phyloP scores from a whole-genome alignment of 345 rosid species.

The Syzygium aromaticum region DNA sequence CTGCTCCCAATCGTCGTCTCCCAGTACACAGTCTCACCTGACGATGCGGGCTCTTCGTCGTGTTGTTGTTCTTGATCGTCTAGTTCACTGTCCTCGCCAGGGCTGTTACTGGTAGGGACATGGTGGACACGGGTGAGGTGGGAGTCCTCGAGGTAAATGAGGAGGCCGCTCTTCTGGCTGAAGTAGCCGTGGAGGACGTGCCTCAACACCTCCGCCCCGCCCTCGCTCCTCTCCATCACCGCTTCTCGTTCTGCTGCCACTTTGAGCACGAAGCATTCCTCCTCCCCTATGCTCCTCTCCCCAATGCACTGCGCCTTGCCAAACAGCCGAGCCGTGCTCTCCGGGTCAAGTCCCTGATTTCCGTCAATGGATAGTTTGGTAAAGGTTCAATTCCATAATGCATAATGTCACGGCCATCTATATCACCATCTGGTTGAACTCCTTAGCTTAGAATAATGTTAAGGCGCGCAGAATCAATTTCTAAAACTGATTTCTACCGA shows the following conservation, averaged over 20 bases:
- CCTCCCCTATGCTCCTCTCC: constrained; percentile 72
- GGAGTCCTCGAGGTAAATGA: constrained; percentile 82
- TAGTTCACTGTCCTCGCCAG: background rate
- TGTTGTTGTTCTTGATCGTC: background rate
- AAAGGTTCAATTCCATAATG: background rate
- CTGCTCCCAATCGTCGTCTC: constrained; percentile 91
- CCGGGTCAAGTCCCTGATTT: constrained; percentile 80
- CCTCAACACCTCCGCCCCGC: constrained; percentile 81
- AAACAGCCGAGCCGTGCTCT: constrained; percentile 72
- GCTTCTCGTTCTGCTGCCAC: constrained; percentile 74
- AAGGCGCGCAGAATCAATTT: background rate
- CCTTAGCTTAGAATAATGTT: background rate
- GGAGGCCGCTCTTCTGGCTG: constrained; percentile 80
- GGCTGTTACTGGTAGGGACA: background rate
- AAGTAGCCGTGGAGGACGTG: constrained; percentile 94
- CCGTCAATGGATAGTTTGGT: background rate
- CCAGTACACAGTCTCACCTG: constrained; percentile 55
- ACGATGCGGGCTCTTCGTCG: background rate
- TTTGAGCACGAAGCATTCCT: constrained; percentile 84
- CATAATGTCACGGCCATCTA: background rate
- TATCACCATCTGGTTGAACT: background rate
- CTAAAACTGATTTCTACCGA: background rate
- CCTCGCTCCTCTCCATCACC: constrained; percentile 73
- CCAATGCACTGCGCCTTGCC: constrained; percentile 78
- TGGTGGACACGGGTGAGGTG: constrained; percentile 60